These are phyloP conservation scores for Xerocomus nothofagi DNA, from an alignment of 1,284 basidiomycete species.

Conservation along the genomic window DNA sequence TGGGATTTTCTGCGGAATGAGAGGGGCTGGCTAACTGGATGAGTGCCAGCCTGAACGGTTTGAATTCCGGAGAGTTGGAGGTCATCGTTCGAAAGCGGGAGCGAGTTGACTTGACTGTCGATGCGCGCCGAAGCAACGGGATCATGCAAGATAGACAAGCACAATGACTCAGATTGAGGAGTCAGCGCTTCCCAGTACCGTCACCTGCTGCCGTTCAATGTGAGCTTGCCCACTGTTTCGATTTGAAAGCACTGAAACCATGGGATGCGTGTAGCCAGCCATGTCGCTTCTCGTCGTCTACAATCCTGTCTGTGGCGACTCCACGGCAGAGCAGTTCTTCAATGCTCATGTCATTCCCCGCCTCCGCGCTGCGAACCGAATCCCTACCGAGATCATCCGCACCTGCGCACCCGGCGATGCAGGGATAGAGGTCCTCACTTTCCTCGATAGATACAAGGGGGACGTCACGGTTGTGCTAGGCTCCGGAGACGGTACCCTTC, in stretches of 20 bases:
- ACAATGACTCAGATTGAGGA: not conserved
- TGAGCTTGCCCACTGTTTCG: constrained; percentile 7
- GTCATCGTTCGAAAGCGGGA: constrained; percentile 26
- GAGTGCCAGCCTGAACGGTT: constrained; percentile 80
- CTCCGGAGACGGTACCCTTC: constrained; percentile 91
- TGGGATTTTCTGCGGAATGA: constrained; percentile 38
- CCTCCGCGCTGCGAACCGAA: constrained; percentile 44
- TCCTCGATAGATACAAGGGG: constrained; percentile 35
- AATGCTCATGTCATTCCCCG: constrained; percentile 62
- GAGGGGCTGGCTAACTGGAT: constrained; percentile 80
- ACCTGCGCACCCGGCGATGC: constrained; percentile 62
- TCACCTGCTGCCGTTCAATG: not conserved
- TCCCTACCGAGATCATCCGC: constrained; percentile 43
- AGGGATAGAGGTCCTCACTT: constrained; percentile 49
- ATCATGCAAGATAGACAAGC: constrained; percentile 20
- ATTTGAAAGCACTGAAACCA: constrained; percentile 1
- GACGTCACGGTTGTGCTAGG: constrained; percentile 57
- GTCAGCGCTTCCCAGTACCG: not conserved
- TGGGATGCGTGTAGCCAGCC: not conserved
- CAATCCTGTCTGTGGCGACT: constrained; percentile 50
- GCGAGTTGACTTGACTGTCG: not conserved
- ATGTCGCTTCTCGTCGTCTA: constrained; percentile 51
- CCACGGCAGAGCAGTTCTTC: constrained; percentile 49
- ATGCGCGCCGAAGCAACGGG: constrained; percentile 14
- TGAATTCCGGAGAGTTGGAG: constrained; percentile 44